Conservation (phyloP, 2,329 filamentous ascomycete species). For the Apiospora saccharicola region DNA sequence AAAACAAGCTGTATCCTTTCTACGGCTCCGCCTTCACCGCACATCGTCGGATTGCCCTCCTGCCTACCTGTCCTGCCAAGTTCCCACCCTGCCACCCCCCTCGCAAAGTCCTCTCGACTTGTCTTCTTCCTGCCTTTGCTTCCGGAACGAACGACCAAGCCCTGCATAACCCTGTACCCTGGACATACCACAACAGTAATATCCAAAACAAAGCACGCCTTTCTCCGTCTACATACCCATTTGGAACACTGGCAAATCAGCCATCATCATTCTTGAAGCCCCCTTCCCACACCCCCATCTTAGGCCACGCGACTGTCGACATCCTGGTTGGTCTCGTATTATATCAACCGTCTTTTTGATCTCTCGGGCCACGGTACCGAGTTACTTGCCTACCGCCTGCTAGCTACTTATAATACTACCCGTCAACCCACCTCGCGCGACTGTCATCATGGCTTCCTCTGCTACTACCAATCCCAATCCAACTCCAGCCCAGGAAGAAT, state of each 20-base stretch:
- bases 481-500: constrained; percentile 72
- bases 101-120: not conserved
- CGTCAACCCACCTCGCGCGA: constrained; percentile 26
- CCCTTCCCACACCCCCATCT: constrained; percentile 22
- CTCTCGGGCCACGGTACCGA: constrained; percentile 15
- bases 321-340: constrained; percentile 20
- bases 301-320: constrained; percentile 18
- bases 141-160: constrained; percentile 17
- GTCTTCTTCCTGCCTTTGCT: constrained; percentile 16
- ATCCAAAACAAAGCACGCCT: constrained; percentile 20
- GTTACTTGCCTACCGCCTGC: constrained; percentile 19
- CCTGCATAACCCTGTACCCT: constrained; percentile 19
- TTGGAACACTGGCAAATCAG: constrained; percentile 22
- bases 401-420: constrained; percentile 31
- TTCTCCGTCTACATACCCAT: constrained; percentile 20
- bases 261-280: constrained; percentile 16
- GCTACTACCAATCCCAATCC: constrained; percentile 44
- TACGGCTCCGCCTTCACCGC: constrained; percentile 17
- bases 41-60: constrained; percentile 15
- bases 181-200: constrained; percentile 21
- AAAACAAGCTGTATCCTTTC: constrained; percentile 23
- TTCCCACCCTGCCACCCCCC: not conserved
- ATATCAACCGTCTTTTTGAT: constrained; percentile 15
- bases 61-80: not conserved
- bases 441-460: constrained; percentile 52